Base-by-base conservation (phyloP, 306 rosid species). In the Cucurbita maxima region DNA sequence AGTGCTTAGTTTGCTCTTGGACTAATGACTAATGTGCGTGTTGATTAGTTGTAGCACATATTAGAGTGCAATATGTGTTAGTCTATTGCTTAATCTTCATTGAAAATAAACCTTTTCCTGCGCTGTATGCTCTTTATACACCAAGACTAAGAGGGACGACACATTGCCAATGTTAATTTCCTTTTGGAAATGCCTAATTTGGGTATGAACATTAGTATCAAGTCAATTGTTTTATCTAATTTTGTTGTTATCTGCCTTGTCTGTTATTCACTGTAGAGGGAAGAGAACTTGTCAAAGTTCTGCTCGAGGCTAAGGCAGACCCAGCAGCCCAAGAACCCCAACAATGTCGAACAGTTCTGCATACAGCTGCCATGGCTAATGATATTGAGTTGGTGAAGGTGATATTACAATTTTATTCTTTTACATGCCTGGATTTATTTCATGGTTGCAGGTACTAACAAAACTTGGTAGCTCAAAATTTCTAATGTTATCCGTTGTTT, bases 331-430 rank as follows among this genome's bases (percentile, higher is more conserved):
- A 91, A 73, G 99, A 95, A 83, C 76, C 84, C 43, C 99, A 86
- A 80, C 93, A 95, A 80, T 89, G 91, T 60, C 90, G 97, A 80
- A 95, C 99, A 72, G 96, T 94, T 81, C 81, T 95, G 85, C 99
- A 95, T 85, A 87, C 97, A 14, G 97, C 99, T 79, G 93, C 97
- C 52, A 91, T 95, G 97, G 90, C 93, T 53, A 84, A 89, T 77
- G 96, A 91, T 12, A 85, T 84, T 81, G 96, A 91, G 79, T 79
- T 95, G 88, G 96, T 95, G 67, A 81, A 91, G 96, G 99, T 89
- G 56, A 44, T 51, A 43, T 79, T 78, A 75, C 41, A 3, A 44
- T 48, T 48, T 69, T 25, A 48, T 69, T 13, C 38, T 25, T 69
- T 67, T 12, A 3, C 40, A 22, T 12, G 12, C 44, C 73, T 22